Evolutionary conservation across 257 asterid species (phyloP), one percentile per base, ranked within the genome.

Genomic region (Penstemon davidsonii): DNA sequence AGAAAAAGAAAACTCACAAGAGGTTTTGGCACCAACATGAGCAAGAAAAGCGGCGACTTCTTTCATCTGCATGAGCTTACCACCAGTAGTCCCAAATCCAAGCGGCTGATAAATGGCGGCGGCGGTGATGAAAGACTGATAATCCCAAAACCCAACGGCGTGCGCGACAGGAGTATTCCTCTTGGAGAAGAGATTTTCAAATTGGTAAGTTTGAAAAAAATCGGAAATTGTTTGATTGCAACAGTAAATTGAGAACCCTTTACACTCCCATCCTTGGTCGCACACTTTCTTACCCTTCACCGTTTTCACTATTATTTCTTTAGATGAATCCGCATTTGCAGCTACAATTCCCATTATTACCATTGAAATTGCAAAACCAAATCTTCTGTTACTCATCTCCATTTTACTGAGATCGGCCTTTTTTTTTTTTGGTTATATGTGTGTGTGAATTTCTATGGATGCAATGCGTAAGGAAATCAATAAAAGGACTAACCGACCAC

Each of bases 31-130:
- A 33, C 92, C 98, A 63, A 90, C 94, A 58, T 93, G 98, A 66
- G 87, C 97, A 45, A 93, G 81, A 66, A 92, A 86, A 53, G 97
- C 97, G 43, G 88, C 83, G 41, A 90, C 15, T 69, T 92, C 98
- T 75, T 63, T 80, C 93, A 90, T 85, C 80, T 88, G 96, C 79
- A 43, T 41, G 10, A 75, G 50, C 64, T 74, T 74, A 37, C 91
- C 89, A 62, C 96, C 98, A 62, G 96, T 82, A 33, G 98, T 92
- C 46, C 96, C 96, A 54, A 92, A 92, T 15, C 98, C 98, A 7
- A 58, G 81, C 38, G 95, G 97, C 87, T 92, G 86, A 64, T 68
- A 88, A 10, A 69, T 0, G 62, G 98, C 69, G 68, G 96, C 80
- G 72, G 95, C 96, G 59, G 68, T 65, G 68, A 90, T 90, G 78